Conservation (phyloP, 2,329 filamentous ascomycete genomes). For the Cytospora paraplurivora region DNA sequence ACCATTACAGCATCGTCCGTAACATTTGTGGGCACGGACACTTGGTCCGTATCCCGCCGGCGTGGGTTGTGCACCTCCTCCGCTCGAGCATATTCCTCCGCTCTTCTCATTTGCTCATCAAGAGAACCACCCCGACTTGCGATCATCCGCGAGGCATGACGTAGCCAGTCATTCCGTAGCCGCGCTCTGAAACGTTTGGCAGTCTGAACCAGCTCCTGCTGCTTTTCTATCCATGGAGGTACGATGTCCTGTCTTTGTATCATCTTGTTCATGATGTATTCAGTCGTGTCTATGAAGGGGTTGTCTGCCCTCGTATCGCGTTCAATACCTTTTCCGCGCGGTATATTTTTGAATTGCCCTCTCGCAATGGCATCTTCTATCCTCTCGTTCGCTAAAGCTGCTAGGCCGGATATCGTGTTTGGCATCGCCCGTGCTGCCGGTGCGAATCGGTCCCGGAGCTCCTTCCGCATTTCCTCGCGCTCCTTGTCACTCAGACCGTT, state of each 20-base stretch:
- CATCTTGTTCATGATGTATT: conserved; percentile 98
- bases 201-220: conserved; percentile 79
- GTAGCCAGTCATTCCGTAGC: conserved; percentile 80
- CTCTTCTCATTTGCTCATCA: conserved; percentile 70
- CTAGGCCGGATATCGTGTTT: conserved; percentile 74
- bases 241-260: conserved; percentile 95
- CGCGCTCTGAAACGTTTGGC: conserved; percentile 70
- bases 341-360: conserved; percentile 85
- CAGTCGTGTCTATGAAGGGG: conserved; percentile 92
- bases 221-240: conserved; percentile 98
- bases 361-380: conserved; percentile 94
- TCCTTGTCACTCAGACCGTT: conserved; percentile 69
- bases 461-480: conserved; percentile 67
- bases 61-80: conserved; percentile 68
- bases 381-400: conserved; percentile 79
- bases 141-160: conserved; percentile 79
- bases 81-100: conserved; percentile 73
- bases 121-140: conserved; percentile 75
- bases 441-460: conserved; percentile 80
- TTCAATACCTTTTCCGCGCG: conserved; percentile 76
- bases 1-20: conserved; percentile 54
- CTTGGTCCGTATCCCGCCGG: conserved; percentile 48
- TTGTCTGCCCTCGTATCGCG: conserved; percentile 80
- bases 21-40: conserved; percentile 48
- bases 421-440: conserved; percentile 74